Evolutionary conservation across 768 basidiomycete species (phyloP).

Genomic region (Scleroderma citrinum): DNA sequence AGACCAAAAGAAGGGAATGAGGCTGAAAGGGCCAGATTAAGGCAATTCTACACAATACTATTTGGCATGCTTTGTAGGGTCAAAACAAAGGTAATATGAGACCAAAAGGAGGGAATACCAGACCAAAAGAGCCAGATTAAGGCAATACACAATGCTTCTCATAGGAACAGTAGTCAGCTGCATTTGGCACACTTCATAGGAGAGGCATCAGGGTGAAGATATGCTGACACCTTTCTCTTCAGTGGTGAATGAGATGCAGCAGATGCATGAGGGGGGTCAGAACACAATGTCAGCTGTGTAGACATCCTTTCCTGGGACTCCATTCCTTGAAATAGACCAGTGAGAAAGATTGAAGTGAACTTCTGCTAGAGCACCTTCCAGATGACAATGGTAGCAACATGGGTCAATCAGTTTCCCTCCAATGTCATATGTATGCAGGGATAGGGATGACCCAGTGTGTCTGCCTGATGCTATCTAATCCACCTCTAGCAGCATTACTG

Average conservation of each 20-base stretch:
- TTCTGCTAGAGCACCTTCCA: conserved; percentile 2
- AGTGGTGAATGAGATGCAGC: not conserved
- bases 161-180: no score
- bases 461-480: not conserved
- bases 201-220: not conserved
- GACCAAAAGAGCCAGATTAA: no score
- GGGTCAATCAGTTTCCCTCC: conserved; percentile 1
- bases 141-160: no score
- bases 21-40: no score
- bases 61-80: no score
- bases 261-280: not conserved
- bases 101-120: no score
- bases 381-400: not conserved
- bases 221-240: not conserved
- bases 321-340: not conserved
- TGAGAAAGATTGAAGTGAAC: not conserved
- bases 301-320: not conserved
- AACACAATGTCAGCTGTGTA: not conserved
- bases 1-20: no score
- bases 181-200: no score
- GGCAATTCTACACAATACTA: no score
- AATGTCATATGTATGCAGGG: conserved; percentile 1
- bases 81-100: no score
- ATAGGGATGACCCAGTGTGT: conserved; percentile 1
- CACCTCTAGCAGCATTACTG: not conserved